Evolutionary conservation across 1,139 yeast genomes (phyloP).

Genomic region (Nakaseomyces bracarensis): DNA sequence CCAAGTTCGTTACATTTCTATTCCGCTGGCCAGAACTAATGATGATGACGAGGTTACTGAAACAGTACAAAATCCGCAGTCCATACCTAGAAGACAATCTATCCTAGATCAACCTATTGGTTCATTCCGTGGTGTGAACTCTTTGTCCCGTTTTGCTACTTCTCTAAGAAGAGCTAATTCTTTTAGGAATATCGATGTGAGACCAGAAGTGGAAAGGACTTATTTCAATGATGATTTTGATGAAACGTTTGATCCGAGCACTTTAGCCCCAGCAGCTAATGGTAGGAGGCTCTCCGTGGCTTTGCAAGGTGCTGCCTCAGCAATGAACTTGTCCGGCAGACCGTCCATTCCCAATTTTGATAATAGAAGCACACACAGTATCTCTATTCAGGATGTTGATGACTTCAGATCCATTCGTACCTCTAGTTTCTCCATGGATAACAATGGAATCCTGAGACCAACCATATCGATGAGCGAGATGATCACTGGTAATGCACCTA

Average conservation of each 20-base stretch:
- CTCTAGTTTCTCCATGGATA: slow-evolving; percentile 21
- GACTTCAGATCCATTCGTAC: slow-evolving; percentile 30
- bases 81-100: slow-evolving; percentile 26
- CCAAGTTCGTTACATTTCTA: slow-evolving; percentile 30
- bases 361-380: slow-evolving; percentile 16
- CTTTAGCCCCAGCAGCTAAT: slow-evolving; percentile 56
- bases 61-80: slow-evolving; percentile 5
- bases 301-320: slow-evolving; percentile 13
- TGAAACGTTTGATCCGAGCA: slow-evolving; percentile 61
- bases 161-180: slow-evolving; percentile 74
- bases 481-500: slow-evolving; percentile 15
- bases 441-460: slow-evolving; percentile 19
- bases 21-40: slow-evolving; percentile 25
- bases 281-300: slow-evolving; percentile 62
- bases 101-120: slow-evolving; percentile 32
- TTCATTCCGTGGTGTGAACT: slow-evolving; percentile 53
- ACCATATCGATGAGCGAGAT: slow-evolving; percentile 24
- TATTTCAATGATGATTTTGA: slow-evolving; percentile 45
- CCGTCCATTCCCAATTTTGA: slow-evolving; percentile 24
- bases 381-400: slow-evolving; percentile 15
- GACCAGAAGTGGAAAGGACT: slow-evolving; percentile 38
- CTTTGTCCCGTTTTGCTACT: slow-evolving; percentile 69
- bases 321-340: slow-evolving; percentile 18
- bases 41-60: slow-evolving; percentile 10
- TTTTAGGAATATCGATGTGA: slow-evolving; percentile 45